phyloP scores from a whole-genome alignment of 2,329 filamentous ascomycete species.

The Sclerotinia subarctica region DNA sequence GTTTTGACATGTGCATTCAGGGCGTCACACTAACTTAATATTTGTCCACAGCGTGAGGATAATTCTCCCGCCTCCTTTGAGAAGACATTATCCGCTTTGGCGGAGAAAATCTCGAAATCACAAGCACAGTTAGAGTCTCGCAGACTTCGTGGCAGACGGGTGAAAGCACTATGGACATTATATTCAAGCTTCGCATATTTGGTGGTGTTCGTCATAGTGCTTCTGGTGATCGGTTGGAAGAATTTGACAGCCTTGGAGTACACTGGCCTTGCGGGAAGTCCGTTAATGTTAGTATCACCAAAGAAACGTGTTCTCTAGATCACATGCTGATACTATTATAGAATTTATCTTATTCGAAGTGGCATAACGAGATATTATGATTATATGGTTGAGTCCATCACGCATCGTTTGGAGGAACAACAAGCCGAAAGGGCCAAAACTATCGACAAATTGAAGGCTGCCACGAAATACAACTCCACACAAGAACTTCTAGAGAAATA shows the following conservation, averaged over 20 bases:
- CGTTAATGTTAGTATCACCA: constrained; percentile 62
- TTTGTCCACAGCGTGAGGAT: constrained; percentile 61
- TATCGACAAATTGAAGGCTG: constrained; percentile 90
- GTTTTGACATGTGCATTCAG: constrained; percentile 16
- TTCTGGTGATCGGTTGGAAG: constrained; percentile 79
- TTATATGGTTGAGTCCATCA: constrained; percentile 71
- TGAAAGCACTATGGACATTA: constrained; percentile 82
- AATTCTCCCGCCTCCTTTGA: constrained; percentile 90
- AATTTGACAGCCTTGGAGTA: constrained; percentile 77
- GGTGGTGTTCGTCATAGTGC: constrained; percentile 75
- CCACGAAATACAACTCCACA: constrained; percentile 94
- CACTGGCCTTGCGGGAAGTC: constrained; percentile 72
- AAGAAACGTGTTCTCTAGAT: not conserved
- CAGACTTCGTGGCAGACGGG: constrained; percentile 69
- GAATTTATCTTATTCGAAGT: constrained; percentile 75
- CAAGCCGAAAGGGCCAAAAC: constrained; percentile 78
- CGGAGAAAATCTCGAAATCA: constrained; percentile 74
- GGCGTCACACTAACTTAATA: constrained; percentile 9
- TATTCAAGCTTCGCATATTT: constrained; percentile 91
- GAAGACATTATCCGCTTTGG: constrained; percentile 79
- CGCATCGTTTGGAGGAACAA: constrained; percentile 67
- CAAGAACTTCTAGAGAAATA: constrained; percentile 93
- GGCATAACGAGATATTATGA: constrained; percentile 69
- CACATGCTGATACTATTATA: constrained; percentile 41
- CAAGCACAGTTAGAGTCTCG: constrained; percentile 71